phyloP scores from a whole-genome alignment of 176 grass and related monocot species.

The Aegilops sharonensis region DNA sequence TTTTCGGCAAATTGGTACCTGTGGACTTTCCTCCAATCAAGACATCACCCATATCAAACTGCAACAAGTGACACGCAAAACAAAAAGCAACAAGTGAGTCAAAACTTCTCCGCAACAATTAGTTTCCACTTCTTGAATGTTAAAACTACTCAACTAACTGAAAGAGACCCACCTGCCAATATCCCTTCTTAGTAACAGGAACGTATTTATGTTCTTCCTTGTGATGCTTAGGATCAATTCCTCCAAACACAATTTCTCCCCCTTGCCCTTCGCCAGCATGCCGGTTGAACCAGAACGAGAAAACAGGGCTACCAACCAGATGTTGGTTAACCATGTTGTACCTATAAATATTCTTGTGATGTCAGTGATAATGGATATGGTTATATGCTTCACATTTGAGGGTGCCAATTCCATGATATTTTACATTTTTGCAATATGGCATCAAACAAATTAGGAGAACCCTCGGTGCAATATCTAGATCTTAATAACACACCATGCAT shows the following conservation, averaged over 20 bases:
- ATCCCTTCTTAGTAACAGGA: slow-evolving; percentile 65
- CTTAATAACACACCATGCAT: not conserved
- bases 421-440: not conserved
- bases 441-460: not conserved
- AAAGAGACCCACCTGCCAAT: slow-evolving; percentile 63
- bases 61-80: slow-evolving; percentile 2
- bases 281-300: slow-evolving; percentile 92
- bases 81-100: slow-evolving; percentile 2
- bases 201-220: slow-evolving; percentile 28
- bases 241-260: slow-evolving; percentile 93
- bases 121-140: not conserved
- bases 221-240: slow-evolving; percentile 70
- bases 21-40: slow-evolving; percentile 58
- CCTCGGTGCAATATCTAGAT: not conserved
- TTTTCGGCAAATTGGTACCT: slow-evolving; percentile 29
- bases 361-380: slow-evolving; percentile 1
- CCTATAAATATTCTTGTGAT: slow-evolving; percentile 20
- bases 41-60: slow-evolving; percentile 82
- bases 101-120: slow-evolving; percentile 16
- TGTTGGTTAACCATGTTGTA: slow-evolving; percentile 70
- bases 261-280: slow-evolving; percentile 59
- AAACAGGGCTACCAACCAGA: slow-evolving; percentile 60
- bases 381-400: not conserved
- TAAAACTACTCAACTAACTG: not conserved
- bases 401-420: not conserved